Evolutionary conservation across 208 protist genomes (phyloP).

Genomic region (Jaenimonas drosophilae): DNA sequence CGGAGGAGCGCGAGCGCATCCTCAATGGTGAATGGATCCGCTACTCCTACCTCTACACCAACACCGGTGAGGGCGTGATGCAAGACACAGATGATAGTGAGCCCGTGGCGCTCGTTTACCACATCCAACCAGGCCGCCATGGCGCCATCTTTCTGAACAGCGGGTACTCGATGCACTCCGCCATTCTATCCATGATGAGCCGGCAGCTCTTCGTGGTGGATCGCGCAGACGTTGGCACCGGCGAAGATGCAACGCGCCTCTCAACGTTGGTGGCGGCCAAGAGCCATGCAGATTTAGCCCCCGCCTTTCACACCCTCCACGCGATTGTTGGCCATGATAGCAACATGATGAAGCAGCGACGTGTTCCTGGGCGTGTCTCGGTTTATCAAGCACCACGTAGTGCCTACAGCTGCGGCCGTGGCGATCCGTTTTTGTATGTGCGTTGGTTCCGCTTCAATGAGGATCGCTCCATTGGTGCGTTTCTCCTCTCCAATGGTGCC

Average conservation of each 20-base stretch:
- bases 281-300: constrained; percentile 16
- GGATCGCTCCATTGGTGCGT: constrained; percentile 48
- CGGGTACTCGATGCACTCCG: constrained; percentile 71
- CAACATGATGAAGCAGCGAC: constrained; percentile 75
- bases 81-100: constrained; percentile 18
- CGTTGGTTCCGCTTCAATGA: constrained; percentile 83
- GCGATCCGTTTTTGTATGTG: constrained; percentile 72
- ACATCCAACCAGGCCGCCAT: constrained; percentile 74
- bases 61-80: not conserved
- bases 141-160: constrained; percentile 71
- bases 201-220: constrained; percentile 77
- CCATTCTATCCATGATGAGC: constrained; percentile 69
- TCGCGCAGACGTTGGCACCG: constrained; percentile 30
- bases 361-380: constrained; percentile 68
- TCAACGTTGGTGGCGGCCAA: constrained; percentile 50
- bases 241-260: constrained; percentile 30
- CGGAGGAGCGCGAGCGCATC: constrained; percentile 68
- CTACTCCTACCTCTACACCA: constrained; percentile 65
- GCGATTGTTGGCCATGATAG: constrained; percentile 61
- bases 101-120: constrained; percentile 68
- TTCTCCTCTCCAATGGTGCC: constrained; percentile 79
- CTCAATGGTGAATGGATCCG: constrained; percentile 80
- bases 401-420: constrained; percentile 42
- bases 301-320: constrained; percentile 54
- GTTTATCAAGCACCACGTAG: constrained; percentile 69